phyloP scores from a whole-genome alignment of 2,329 filamentous ascomycete genomes.

The Fusarium sp. region DNA sequence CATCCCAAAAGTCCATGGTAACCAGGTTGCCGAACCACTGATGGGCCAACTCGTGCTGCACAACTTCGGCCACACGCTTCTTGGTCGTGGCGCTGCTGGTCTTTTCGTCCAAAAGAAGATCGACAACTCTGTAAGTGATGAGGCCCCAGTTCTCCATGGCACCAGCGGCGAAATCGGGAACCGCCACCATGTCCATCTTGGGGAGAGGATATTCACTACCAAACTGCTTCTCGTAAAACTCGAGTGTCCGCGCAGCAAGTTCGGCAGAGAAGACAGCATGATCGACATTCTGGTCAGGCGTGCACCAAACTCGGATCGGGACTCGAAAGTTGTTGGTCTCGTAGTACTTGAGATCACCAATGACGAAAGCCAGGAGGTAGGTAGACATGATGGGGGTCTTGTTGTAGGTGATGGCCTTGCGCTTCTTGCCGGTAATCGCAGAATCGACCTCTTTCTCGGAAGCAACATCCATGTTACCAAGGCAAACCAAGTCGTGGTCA shows the following conservation, averaged over 20 bases:
- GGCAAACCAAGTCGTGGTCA: constrained; percentile 88
- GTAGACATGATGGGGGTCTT: constrained; percentile 95
- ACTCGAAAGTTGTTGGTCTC: constrained; percentile 93
- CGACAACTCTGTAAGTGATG: constrained; percentile 91
- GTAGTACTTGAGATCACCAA: constrained; percentile 93
- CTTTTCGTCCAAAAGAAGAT: constrained; percentile 88
- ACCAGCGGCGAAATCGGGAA: constrained; percentile 94
- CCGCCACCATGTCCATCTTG: constrained; percentile 70
- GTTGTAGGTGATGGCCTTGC: constrained; percentile 92
- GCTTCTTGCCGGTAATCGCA: constrained; percentile 67
- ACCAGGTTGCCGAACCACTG: constrained; percentile 99
- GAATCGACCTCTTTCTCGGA: constrained; percentile 80
- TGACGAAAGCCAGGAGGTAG: constrained; percentile 92
- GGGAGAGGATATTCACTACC: constrained; percentile 75
- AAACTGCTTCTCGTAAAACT: constrained; percentile 96
- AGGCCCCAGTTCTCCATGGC: constrained; percentile 99
- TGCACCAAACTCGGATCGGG: constrained; percentile 93
- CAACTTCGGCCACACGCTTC: constrained; percentile 92
- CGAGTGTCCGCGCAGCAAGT: constrained; percentile 87
- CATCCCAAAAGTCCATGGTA: constrained; percentile 99
- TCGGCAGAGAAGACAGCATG: constrained; percentile 92
- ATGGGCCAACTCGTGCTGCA: constrained; percentile 96
- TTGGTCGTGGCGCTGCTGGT: constrained; percentile 88
- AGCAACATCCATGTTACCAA: constrained; percentile 97
- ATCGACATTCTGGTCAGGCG: constrained; percentile 88